Base-by-base conservation (phyloP, 371 early-diverging fungal species). In the Mucor indicus region DNA sequence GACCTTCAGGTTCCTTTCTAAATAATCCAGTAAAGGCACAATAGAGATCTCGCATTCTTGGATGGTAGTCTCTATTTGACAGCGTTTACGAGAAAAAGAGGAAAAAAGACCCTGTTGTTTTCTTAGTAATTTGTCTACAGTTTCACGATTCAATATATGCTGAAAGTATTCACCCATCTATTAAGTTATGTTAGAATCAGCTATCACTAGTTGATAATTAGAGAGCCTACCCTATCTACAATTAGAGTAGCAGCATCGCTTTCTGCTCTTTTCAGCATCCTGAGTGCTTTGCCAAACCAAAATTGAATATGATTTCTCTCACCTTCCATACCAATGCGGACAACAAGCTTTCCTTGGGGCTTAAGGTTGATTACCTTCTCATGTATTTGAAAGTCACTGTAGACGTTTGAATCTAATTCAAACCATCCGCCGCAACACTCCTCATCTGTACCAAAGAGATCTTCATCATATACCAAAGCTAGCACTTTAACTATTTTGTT, bases 281-380 rank as follows among this genome's bases (percentile, higher is more conserved):
- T 77, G 76, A 90, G 86, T 13, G 89, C 81, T 50, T 84, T 80
- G 38, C 92, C 86, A 59, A 95, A 93, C 85, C 91, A 93, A 60
- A 93, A 96, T 58, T 92, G 93, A 10, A 89, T 84, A 53, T 95
- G 94, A 36, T 93, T 92, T 33, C 86, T 85, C 69, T 93, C 96
- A 27, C 91, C 91, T 47, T 92, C 92, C 80, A 95, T 81, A 15
- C 90, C 92, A 27, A 94, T 74, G 11, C 93, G 81, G 24, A 95
- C 49, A 40, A 90, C 51, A 24, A 96, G 56, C 17, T 84, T 80
- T 1, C 96, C 96, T 48, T 91, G 85, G 17, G 92, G 92, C 38
- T 86, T 86, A 49, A 96, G 52, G 39, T 91, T 90, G 41, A 95
- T 72, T 48, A 79, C 84, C 10, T 94, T 63, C 49, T 95, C 95